Evolutionary conservation across 768 basidiomycete genomes (phyloP).

Genomic region (Suillus spraguei): DNA sequence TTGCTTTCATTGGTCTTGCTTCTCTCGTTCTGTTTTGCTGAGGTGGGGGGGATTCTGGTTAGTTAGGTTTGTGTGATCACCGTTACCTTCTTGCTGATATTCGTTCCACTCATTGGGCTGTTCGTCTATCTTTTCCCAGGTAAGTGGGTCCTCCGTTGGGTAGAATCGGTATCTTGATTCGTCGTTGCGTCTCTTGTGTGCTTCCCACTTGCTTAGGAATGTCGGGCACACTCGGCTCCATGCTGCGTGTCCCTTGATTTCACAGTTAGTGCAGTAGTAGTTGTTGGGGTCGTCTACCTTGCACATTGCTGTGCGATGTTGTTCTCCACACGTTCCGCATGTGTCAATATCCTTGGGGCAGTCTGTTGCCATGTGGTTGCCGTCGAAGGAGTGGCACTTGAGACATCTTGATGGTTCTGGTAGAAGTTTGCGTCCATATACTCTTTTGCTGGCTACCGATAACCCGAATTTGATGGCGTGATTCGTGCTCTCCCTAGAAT

Average conservation of each 20-base stretch:
- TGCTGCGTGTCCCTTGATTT: no score
- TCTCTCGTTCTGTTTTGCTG: no score
- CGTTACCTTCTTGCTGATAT: no score
- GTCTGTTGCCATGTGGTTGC: no score
- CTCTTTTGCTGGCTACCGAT: background rate
- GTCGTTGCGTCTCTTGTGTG: background rate
- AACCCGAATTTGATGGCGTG: background rate
- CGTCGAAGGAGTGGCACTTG: background rate
- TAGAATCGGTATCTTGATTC: background rate
- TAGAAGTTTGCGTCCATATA: background rate
- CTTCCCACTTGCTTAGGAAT: background rate
- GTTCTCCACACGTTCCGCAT: no score
- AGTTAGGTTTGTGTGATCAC: rapidly evolving
- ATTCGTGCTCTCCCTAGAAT: background rate
- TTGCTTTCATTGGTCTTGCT: no score
- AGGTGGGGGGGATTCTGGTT: no score
- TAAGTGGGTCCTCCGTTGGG: background rate
- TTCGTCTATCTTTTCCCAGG: background rate
- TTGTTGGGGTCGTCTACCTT: no score
- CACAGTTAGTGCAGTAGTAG: no score
- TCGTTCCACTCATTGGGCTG: no score
- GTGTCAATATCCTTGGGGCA: no score
- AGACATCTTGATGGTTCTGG: background rate
- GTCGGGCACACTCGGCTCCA: background rate
- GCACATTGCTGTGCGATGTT: no score